Base-by-base conservation (phyloP, 495 filamentous ascomycete genomes). In the Penicillium cataractarum region DNA sequence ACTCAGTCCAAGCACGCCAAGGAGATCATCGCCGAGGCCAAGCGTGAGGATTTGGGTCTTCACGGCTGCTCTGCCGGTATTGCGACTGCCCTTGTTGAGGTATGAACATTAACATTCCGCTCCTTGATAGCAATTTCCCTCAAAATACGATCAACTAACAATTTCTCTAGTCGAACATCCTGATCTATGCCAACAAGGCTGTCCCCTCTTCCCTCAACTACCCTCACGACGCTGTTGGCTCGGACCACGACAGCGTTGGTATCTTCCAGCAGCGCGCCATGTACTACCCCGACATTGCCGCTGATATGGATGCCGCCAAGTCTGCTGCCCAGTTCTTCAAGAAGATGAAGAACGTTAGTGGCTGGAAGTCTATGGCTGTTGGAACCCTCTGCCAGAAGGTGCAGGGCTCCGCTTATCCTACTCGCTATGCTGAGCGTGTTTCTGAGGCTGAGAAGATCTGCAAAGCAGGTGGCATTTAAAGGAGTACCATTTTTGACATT, bases 211-310 rank as follows among this genome's bases (percentile, higher is more conserved):
- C 63, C n/a, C 59, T 65, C 24, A 65, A 65, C 27, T 67, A 67
- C 24, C 61, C 52, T 2, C 57, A 67, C n/a, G 65, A 67, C 27
- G 37, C 27, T 10, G 61, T 67, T 1, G 61, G 61, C 24, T 60
- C 61, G 15, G 65, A 67, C 22, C 50, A 64, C 33, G 65, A 67
- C 37, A 67, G 65, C 26, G 65, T 67, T 0, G 65, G 65, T 17
- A 67, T 67, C 57, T 67, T 67, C 65, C 65, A 67, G 57, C 65
- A 67, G 32, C 65, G 65, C 24, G 65, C 61, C 15, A 54, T 46
- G 12, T 64, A 48, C 65, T 67, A 67, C 33, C 57, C 57, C 12
- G 17, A 64, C 9, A 64, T 67, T 10, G 65, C 65, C 17, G 65
- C 65, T n/a, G 57, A 67, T 44, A 67, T 67, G 65, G 57, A 67